Percentiles rank a stretch among this genome's conserved stretches.
Evolutionary conservation across 805 yeast genomes (phyloP).

Genomic region (Yarrowia porcina): DNA sequence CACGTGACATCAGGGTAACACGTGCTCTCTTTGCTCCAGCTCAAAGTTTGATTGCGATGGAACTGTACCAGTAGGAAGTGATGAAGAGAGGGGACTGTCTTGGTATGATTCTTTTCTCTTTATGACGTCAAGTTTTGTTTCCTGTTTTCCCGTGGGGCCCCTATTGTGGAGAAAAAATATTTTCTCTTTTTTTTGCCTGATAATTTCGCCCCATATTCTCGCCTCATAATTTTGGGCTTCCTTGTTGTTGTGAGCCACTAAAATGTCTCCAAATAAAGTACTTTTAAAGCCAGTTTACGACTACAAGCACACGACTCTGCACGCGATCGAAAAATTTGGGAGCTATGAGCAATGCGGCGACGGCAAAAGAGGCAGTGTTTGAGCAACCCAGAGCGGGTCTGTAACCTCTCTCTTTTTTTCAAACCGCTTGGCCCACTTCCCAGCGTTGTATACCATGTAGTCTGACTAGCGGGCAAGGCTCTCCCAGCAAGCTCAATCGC

Average conservation of each 20-base stretch:
- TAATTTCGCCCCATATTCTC: too few species aligned
- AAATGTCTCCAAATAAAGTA: constrained; percentile 9
- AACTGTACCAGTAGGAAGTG: not conserved
- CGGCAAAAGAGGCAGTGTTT: not conserved
- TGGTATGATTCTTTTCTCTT: too few species aligned
- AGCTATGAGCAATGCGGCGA: not conserved
- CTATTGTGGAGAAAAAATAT: too few species aligned
- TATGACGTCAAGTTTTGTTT: too few species aligned
- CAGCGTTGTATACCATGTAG: not conserved
- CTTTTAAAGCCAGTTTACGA: constrained; percentile 17
- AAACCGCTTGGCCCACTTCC: not conserved
- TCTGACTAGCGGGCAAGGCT: not conserved
- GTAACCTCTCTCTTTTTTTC: not conserved
- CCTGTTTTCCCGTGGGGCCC: too few species aligned
- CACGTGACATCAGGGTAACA: constrained; percentile 16
- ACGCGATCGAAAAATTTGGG: constrained; percentile 18
- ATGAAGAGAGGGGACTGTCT: too few species aligned
- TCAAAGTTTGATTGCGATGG: constrained; percentile 7
- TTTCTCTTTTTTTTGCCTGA: too few species aligned
- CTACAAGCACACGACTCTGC: constrained; percentile 24
- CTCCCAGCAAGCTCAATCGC: constrained; percentile 1
- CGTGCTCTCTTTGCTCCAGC: not conserved
- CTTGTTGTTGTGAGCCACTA: not conserved
- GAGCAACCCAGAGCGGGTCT: not conserved
- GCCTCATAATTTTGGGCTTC: not conserved